These are phyloP conservation scores for Pueraria montana DNA, from an alignment of 306 rosid genomes.

Conservation along the genomic window DNA sequence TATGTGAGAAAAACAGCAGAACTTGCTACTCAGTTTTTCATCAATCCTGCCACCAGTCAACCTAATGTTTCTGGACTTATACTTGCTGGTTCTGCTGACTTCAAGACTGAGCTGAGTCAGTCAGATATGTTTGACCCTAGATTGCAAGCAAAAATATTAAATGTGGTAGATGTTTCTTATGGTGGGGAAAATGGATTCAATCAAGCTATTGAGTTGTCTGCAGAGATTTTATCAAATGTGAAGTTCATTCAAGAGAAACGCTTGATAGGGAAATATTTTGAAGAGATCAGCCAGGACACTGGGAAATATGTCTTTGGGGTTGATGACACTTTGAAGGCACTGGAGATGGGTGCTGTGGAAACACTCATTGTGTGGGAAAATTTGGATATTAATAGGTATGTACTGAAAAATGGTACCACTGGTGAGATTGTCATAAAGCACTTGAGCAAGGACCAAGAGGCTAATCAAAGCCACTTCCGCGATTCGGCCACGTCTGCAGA, in stretches of 20 bases:
- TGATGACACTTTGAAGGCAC: constrained; percentile 16
- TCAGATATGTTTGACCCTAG: constrained; percentile 22
- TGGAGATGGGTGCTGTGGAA: constrained; percentile 85
- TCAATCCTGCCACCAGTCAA: constrained; percentile 14
- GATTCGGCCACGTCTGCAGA: not conserved
- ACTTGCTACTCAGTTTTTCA: constrained; percentile 6
- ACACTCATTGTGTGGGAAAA: constrained; percentile 83
- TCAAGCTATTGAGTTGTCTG: constrained; percentile 21
- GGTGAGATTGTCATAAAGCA: constrained; percentile 70
- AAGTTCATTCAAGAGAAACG: constrained; percentile 23
- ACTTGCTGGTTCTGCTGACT: constrained; percentile 26
- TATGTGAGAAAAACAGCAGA: constrained; percentile 13
- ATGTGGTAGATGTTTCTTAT: constrained; percentile 16
- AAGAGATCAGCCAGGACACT: constrained; percentile 22
- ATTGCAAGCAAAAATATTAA: constrained; percentile 15
- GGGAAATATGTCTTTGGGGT: constrained; percentile 25
- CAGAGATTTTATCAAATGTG: not conserved
- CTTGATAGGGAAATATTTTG: constrained; percentile 25
- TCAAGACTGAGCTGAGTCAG: constrained; percentile 22
- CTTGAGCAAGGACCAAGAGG: constrained; percentile 29
- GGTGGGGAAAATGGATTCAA: constrained; percentile 29
- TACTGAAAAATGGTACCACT: constrained; percentile 55
- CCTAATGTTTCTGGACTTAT: constrained; percentile 31
- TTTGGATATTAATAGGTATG: constrained; percentile 68
- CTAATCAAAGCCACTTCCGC: not conserved